Percentiles rank a stretch among this genome's conserved stretches.
Conservation (phyloP, 169 alveolate species). For the Blepharisma undulans region DNA sequence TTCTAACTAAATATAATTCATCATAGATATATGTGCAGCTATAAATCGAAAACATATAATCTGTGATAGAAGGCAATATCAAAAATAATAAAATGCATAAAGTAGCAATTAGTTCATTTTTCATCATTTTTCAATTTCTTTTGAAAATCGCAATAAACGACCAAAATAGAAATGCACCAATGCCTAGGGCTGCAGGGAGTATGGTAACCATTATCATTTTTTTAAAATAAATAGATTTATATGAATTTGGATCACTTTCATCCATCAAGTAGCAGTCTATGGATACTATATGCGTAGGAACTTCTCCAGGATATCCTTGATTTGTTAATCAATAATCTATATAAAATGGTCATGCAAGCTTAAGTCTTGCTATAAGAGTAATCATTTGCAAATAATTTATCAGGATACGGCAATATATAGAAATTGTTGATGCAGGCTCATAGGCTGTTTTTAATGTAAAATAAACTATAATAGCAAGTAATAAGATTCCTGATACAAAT, state of each 20-base stretch:
- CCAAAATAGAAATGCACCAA: not conserved
- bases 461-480: not conserved
- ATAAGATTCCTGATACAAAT: not conserved
- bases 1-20: not conserved
- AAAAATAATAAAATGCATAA: conserved; percentile 4
- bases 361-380: not conserved
- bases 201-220: not conserved
- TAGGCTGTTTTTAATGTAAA: not conserved
- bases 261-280: not conserved
- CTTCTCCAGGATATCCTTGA: not conserved
- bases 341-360: not conserved
- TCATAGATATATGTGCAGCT: conserved; percentile 4
- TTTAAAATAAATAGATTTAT: not conserved
- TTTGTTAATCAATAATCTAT: not conserved
- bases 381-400: not conserved
- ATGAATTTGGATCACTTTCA: not conserved
- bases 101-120: not conserved
- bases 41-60: not conserved
- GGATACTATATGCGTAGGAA: not conserved
- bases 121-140: not conserved
- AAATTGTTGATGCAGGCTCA: not conserved
- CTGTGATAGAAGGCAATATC: not conserved
- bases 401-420: not conserved
- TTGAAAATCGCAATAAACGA: not conserved
- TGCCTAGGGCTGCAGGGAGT: not conserved